These are phyloP conservation scores for Cladosporium sp. DNA, from an alignment of 2,329 filamentous ascomycete genomes.

Conservation along the genomic window DNA sequence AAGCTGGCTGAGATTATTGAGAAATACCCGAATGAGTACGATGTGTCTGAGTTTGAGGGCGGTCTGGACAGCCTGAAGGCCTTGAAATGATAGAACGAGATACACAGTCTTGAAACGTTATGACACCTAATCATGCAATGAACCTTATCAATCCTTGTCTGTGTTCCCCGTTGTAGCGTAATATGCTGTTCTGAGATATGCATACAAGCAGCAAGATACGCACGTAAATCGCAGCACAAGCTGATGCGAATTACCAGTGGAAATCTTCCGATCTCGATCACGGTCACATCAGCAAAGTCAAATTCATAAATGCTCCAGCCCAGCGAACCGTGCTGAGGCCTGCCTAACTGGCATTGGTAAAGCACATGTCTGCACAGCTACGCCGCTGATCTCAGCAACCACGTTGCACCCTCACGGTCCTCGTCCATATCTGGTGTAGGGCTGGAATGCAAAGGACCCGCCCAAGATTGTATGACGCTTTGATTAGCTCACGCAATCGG, in stretches of 20 bases:
- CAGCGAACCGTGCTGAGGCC: too few species aligned
- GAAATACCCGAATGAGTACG: constrained; percentile 90
- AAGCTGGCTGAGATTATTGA: constrained; percentile 76
- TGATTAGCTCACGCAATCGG: constrained; percentile 9
- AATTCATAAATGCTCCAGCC: not conserved
- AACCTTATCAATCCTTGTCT: too few species aligned
- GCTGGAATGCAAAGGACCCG: not conserved
- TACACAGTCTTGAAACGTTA: not conserved
- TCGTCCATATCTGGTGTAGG: constrained; percentile 10
- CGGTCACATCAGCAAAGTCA: constrained; percentile 15
- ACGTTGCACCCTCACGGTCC: not conserved
- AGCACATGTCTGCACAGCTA: constrained; percentile 6
- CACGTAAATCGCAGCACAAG: not conserved
- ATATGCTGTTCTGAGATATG: not conserved
- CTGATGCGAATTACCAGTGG: not conserved
- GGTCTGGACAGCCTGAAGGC: constrained; percentile 63
- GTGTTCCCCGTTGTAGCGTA: too few species aligned
- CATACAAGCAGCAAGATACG: not conserved
- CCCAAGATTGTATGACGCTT: constrained; percentile 12
- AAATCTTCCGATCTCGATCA: not conserved
- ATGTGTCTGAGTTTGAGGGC: constrained; percentile 72
- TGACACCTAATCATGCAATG: not conserved
- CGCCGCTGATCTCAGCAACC: constrained; percentile 17
- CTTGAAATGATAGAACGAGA: constrained; percentile 13
- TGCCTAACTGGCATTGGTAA: constrained; percentile 17